phyloP scores from a whole-genome alignment of 2,329 filamentous ascomycete genomes.

The Ustulina deusta region DNA sequence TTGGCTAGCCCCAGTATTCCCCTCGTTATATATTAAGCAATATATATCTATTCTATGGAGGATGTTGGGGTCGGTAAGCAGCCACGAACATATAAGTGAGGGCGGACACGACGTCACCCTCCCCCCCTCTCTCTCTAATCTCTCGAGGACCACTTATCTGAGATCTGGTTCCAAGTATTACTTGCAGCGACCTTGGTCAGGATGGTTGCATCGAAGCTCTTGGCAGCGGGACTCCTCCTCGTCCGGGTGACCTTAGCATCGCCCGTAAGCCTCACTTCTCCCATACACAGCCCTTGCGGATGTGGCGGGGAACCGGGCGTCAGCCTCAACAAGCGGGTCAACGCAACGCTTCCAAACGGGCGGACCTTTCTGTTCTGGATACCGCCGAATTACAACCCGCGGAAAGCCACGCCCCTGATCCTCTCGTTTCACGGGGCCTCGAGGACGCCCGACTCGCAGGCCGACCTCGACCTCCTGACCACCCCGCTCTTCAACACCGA shows the following conservation, averaged over 20 bases:
- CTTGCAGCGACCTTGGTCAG: background rate
- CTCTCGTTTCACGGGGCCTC: conserved; percentile 40
- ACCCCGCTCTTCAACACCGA: conserved; percentile 39
- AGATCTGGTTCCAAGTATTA: background rate
- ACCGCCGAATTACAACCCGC: conserved; percentile 33
- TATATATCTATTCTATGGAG: too few species aligned
- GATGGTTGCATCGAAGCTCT: conserved; percentile 12
- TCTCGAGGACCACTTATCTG: background rate
- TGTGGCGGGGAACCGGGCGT: conserved; percentile 14
- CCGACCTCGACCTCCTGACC: conserved; percentile 40
- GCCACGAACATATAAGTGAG: conserved; percentile 5
- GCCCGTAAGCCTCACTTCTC: background rate
- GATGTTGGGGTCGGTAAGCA: background rate
- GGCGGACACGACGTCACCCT: background rate
- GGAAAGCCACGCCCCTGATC: conserved; percentile 34
- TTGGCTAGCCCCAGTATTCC: background rate
- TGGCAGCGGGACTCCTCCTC: conserved; percentile 14
- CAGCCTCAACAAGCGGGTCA: conserved; percentile 20
- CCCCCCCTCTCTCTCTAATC: background rate
- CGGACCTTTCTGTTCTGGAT: conserved; percentile 40
- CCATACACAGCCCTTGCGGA: conserved; percentile 1
- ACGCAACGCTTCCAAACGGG: conserved; percentile 25
- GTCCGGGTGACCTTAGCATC: background rate
- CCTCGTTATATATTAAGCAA: background rate
- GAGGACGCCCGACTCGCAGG: conserved; percentile 38